Conservation (phyloP, 75 land plant species). For the Pinus albicaulis region DNA sequence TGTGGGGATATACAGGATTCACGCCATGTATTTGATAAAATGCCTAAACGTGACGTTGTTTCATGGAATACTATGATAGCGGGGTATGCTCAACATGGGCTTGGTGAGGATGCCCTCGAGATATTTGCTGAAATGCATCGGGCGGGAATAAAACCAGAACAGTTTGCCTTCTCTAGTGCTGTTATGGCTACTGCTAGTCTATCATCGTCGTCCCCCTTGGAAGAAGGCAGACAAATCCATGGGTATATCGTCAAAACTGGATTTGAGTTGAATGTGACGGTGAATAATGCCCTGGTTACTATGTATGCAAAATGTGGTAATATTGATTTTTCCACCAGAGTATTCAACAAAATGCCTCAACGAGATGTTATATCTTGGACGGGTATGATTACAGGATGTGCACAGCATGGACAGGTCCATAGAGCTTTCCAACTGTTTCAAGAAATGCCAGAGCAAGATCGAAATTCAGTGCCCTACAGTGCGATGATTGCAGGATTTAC, state of each 20-base stretch:
- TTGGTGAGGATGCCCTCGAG: conserved; percentile 33
- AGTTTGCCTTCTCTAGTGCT: conserved; percentile 62
- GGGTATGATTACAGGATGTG: conserved; percentile 24
- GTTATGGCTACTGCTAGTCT: conserved; percentile 53
- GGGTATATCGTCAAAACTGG: conserved; percentile 9
- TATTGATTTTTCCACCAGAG: conserved; percentile 17
- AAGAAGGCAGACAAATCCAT: neutral
- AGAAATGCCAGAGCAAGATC: conserved; percentile 18
- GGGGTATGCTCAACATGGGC: conserved; percentile 72
- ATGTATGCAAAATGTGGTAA: conserved; percentile 42
- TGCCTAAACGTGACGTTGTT: conserved; percentile 44
- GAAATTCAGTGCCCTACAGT: conserved; percentile 32
- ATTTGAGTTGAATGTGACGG: conserved; percentile 7
- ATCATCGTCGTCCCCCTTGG: neutral
- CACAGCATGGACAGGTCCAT: conserved; percentile 20
- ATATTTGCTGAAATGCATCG: conserved; percentile 42
- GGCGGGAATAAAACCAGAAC: conserved; percentile 40
- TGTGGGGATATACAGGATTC: conserved; percentile 53
- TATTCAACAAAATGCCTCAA: conserved; percentile 22
- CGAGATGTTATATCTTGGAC: conserved; percentile 44
- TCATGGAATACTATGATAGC: conserved; percentile 75
- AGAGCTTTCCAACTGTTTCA: conserved; percentile 21
- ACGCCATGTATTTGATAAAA: conserved; percentile 42
- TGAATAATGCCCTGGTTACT: conserved; percentile 35
- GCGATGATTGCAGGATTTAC: conserved; percentile 49